These are phyloP conservation scores for Cynanchum wilfordii DNA, from an alignment of 257 asterid genomes.

Conservation along the genomic window DNA sequence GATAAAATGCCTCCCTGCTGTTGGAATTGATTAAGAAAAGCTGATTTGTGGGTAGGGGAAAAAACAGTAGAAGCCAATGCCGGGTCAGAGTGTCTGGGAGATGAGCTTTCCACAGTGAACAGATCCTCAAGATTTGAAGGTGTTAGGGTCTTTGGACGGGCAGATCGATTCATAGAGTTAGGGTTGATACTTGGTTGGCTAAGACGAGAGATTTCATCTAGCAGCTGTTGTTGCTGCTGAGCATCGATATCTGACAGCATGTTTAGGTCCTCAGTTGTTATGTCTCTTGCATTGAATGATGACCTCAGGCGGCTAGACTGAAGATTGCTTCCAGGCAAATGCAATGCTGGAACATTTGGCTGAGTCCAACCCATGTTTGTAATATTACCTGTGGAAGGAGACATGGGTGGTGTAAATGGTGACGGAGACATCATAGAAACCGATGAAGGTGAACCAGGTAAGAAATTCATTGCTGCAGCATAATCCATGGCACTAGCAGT, in stretches of 20 bases:
- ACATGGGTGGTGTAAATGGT: slow-evolving; percentile 67
- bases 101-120: slow-evolving; percentile 59
- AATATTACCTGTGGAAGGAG: slow-evolving; percentile 52
- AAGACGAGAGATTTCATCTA: slow-evolving; percentile 40
- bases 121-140: slow-evolving; percentile 77
- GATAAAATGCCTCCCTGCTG: slow-evolving; percentile 68
- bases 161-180: slow-evolving; percentile 43
- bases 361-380: slow-evolving; percentile 58
- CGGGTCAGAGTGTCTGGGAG: slow-evolving; percentile 64
- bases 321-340: slow-evolving; percentile 63
- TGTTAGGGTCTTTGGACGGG: slow-evolving; percentile 40
- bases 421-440: slow-evolving; percentile 45
- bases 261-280: slow-evolving; percentile 37
- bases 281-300: slow-evolving; percentile 63
- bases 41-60: slow-evolving; percentile 60
- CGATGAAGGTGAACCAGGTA: slow-evolving; percentile 66
- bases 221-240: slow-evolving; percentile 49
- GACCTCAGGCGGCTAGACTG: slow-evolving; percentile 77
- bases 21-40: slow-evolving; percentile 58
- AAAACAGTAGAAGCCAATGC: slow-evolving; percentile 40
- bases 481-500: slow-evolving; percentile 51
- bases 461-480: slow-evolving; percentile 52
- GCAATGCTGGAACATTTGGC: slow-evolving; percentile 64
- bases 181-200: slow-evolving; percentile 27
- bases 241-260: slow-evolving; percentile 44